These are phyloP conservation scores for Zymoseptoria passerinii DNA, from an alignment of 2,329 filamentous ascomycete genomes.

Conservation along the genomic window DNA sequence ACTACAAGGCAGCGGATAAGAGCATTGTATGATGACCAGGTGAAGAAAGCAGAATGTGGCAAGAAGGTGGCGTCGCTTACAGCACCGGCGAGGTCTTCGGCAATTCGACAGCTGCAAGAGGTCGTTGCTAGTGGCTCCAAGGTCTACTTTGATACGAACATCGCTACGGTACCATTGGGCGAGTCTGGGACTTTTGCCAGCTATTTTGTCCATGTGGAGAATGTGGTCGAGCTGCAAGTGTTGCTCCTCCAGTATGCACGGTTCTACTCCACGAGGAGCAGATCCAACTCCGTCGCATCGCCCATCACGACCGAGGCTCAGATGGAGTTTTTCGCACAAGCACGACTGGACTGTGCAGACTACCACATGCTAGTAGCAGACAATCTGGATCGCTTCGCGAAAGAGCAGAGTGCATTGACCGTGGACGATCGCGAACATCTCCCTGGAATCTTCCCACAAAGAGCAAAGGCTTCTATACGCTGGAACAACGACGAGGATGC, in stretches of 20 bases:
- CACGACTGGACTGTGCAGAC: constrained; percentile 28
- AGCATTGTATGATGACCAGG: constrained; percentile 34
- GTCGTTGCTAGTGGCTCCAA: constrained; percentile 34
- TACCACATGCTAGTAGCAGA: constrained; percentile 41
- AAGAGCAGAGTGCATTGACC: constrained; percentile 39
- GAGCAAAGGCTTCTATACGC: constrained; percentile 21
- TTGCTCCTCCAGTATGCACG: constrained; percentile 43
- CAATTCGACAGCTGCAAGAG: constrained; percentile 32
- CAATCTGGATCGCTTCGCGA: constrained; percentile 38
- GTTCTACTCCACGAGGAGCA: constrained; percentile 28
- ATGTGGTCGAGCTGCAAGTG: constrained; percentile 46
- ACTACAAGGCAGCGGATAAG: constrained; percentile 39
- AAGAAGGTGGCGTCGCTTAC: constrained; percentile 10
- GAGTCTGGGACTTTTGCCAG: constrained; percentile 38
- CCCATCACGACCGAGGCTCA: constrained; percentile 18
- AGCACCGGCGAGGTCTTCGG: constrained; percentile 11
- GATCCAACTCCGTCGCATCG: constrained; percentile 20
- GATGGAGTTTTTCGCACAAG: constrained; percentile 11
- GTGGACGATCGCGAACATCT: constrained; percentile 32
- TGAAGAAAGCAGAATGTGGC: constrained; percentile 14
- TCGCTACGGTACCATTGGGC: constrained; percentile 42
- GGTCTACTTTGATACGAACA: constrained; percentile 43
- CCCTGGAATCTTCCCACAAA: constrained; percentile 23
- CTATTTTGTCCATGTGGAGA: constrained; percentile 49
- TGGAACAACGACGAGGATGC: constrained; percentile 27